Percentiles rank a stretch among this genome's conserved stretches.
Evolutionary conservation across 345 rosid genomes (phyloP).

Genomic region (Garcia nutans): DNA sequence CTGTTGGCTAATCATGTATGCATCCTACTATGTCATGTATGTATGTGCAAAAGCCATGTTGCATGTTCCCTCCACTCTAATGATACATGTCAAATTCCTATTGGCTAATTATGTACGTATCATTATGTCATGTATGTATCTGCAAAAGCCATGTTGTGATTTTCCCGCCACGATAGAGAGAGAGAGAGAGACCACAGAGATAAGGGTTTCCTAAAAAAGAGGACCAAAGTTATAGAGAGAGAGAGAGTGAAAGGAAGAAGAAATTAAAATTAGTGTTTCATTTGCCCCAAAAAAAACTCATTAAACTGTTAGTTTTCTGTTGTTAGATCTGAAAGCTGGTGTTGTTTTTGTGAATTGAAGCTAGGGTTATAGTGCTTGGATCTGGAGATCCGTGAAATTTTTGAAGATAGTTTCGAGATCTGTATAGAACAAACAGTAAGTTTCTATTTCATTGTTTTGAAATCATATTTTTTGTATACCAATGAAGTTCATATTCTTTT

Average conservation of each 20-base stretch:
- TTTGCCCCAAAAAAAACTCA: no score
- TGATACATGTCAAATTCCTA: slow-evolving; percentile 23
- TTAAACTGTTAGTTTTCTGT: background rate
- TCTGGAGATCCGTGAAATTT: slow-evolving; percentile 12
- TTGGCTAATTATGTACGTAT: slow-evolving; percentile 9
- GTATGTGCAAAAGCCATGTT: slow-evolving; percentile 10
- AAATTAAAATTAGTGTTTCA: background rate
- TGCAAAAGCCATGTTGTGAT: slow-evolving; percentile 7
- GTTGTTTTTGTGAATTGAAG: background rate
- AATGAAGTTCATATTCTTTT: background rate
- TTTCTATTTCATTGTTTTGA: background rate
- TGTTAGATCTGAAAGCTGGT: background rate
- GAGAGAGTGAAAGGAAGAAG: slow-evolving; percentile 11
- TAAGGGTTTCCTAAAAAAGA: slow-evolving; percentile 24
- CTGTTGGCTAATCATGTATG: slow-evolving; percentile 15
- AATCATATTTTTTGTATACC: no score
- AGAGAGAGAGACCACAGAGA: background rate
- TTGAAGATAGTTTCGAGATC: background rate
- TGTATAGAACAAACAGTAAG: no score
- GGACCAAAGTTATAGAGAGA: slow-evolving; percentile 20
- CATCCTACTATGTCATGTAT: background rate
- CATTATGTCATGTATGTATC: slow-evolving; percentile 10
- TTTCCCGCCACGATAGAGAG: slow-evolving; percentile 55
- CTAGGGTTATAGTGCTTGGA: slow-evolving; percentile 5
- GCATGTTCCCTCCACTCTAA: slow-evolving; percentile 51